phyloP scores from a whole-genome alignment of 75 land plant species.

The Cupressus sempervirens region DNA sequence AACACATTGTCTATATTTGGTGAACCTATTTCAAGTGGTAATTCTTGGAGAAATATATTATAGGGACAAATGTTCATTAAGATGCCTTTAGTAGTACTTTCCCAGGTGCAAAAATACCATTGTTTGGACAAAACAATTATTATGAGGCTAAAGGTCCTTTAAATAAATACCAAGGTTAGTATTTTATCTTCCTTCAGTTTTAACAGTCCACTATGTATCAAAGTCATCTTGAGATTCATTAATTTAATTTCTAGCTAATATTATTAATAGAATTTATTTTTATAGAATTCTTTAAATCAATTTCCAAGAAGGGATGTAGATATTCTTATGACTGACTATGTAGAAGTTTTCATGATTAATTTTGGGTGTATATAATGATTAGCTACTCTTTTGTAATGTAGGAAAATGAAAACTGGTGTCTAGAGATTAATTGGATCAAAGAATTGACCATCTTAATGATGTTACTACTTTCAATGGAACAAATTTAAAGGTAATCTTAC shows the following conservation, averaged over 20 bases:
- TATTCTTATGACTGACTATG: neutral
- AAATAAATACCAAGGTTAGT: constrained; percentile 31
- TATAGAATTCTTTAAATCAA: neutral
- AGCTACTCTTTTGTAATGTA: constrained; percentile 13
- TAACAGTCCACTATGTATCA: neutral
- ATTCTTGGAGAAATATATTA: no score
- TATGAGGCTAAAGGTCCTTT: constrained; percentile 43
- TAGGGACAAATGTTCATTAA: constrained; percentile 22
- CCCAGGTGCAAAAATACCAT: constrained; percentile 36
- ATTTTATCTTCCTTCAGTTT: neutral
- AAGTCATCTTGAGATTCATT: neutral
- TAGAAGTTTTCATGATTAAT: neutral
- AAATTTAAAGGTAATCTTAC: constrained; percentile 51
- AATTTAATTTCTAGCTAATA: neutral
- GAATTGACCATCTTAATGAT: constrained; percentile 64
- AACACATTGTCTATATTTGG: neutral
- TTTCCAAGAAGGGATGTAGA: neutral
- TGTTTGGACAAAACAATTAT: constrained; percentile 66
- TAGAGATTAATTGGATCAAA: constrained; percentile 65
- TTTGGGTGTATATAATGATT: neutral
- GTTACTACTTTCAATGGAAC: constrained; percentile 70
- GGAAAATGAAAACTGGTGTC: constrained; percentile 88
- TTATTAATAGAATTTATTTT: neutral
- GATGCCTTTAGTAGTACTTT: constrained; percentile 21
- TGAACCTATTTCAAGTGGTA: neutral